Conservation (phyloP, 2,329 filamentous ascomycete species). For the Penicillium sp. region DNA sequence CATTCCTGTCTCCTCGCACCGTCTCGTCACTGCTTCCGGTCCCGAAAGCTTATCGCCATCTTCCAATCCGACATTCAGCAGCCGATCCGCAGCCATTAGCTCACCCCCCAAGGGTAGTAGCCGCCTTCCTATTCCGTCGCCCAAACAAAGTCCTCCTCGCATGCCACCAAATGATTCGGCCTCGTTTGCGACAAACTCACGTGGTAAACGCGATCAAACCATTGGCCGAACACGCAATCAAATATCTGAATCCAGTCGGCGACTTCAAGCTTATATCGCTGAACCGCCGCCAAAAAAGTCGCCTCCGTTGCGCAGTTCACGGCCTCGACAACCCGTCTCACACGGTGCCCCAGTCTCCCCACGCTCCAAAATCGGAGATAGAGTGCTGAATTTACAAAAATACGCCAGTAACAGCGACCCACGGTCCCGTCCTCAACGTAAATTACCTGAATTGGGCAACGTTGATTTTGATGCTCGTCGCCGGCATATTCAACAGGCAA, state of each 20-base stretch:
- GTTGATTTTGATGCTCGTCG: constrained; percentile 83
- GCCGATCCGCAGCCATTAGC: constrained; percentile 29
- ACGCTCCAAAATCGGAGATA: constrained; percentile 63
- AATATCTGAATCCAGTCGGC: constrained; percentile 52
- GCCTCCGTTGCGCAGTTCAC: constrained; percentile 74
- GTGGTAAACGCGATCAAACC: constrained; percentile 35
- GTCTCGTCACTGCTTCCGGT: constrained; percentile 41
- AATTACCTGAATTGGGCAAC: constrained; percentile 64
- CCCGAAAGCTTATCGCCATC: constrained; percentile 42
- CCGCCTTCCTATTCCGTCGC: constrained; percentile 43
- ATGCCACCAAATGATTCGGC: constrained; percentile 27
- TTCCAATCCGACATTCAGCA: constrained; percentile 37
- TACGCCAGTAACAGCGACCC: constrained; percentile 34
- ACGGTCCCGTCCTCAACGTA: constrained; percentile 40
- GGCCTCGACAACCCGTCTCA: constrained; percentile 76
- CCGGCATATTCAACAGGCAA: constrained; percentile 78
- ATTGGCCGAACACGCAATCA: constrained; percentile 36
- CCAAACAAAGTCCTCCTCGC: constrained; percentile 29
- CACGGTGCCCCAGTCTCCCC: constrained; percentile 70
- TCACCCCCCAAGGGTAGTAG: constrained; percentile 43
- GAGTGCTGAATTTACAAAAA: constrained; percentile 48
- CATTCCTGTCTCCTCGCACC: constrained; percentile 47
- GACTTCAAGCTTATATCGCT: constrained; percentile 72
- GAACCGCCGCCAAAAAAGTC: constrained; percentile 70
- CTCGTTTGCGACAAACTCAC: constrained; percentile 35